phyloP scores from a whole-genome alignment of 148 eudicot genomes.

The Oxyria digyna region DNA sequence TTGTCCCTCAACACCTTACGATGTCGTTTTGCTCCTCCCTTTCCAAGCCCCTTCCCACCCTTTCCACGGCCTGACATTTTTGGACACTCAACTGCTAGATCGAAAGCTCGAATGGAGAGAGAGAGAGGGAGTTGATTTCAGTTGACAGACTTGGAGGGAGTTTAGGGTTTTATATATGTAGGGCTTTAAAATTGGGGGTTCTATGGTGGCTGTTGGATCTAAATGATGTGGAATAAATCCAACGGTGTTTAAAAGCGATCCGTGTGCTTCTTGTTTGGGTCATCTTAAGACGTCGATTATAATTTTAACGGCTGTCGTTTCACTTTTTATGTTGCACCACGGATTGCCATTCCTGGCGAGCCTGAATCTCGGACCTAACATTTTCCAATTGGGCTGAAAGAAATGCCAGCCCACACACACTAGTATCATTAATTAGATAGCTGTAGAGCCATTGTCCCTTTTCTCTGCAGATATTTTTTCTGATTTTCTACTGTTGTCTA shows the following conservation, averaged over 20 bases:
- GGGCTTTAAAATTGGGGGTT: not conserved
- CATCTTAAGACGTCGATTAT: not conserved
- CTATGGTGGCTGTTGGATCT: not conserved
- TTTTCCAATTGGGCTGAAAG: not conserved
- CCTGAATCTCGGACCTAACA: not conserved
- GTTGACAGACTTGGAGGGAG: not conserved
- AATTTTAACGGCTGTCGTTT: not conserved
- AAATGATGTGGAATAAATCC: not conserved
- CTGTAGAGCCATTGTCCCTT: no score
- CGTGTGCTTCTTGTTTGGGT: not conserved
- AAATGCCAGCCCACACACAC: no score
- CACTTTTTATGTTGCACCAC: not conserved
- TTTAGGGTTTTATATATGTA: not conserved
- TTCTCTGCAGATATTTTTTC: no score
- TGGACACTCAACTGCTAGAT: not conserved
- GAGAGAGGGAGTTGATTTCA: not conserved
- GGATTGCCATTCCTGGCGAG: not conserved
- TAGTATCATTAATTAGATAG: no score
- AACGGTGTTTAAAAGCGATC: not conserved
- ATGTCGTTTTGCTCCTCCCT: constrained; percentile 16
- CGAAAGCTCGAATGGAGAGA: not conserved
- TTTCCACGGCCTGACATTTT: constrained; percentile 14
- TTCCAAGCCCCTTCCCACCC: constrained; percentile 14
- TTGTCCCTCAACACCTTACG: constrained; percentile 14
- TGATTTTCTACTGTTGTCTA: no score